These are phyloP conservation scores for Vachellia collinsii DNA, from an alignment of 306 rosid species.

Conservation along the genomic window DNA sequence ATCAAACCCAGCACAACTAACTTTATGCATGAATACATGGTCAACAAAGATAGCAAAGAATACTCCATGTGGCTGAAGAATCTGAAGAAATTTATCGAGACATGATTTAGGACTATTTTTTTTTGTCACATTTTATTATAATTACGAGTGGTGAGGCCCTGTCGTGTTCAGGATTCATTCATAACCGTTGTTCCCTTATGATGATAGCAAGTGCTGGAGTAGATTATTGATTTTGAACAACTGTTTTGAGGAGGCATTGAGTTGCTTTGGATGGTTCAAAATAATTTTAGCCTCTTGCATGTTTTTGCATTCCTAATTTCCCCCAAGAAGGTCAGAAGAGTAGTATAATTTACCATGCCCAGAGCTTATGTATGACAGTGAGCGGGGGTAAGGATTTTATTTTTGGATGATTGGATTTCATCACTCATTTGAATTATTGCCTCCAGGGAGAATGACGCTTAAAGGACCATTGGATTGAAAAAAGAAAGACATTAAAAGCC, in stretches of 20 bases:
- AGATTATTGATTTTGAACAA: constrained; percentile 24
- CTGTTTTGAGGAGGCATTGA: constrained; percentile 23
- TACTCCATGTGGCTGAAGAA: constrained; percentile 80
- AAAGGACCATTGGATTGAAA: neutral
- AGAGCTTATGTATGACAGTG: neutral
- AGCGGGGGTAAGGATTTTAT: neutral
- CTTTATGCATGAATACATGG: constrained; percentile 75
- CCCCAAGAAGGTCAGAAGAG: neutral
- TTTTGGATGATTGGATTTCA: no score
- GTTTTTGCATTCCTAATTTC: constrained; percentile 1
- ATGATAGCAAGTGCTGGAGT: constrained; percentile 22
- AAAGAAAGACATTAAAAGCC: neutral
- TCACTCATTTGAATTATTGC: neutral
- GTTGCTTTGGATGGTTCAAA: neutral
- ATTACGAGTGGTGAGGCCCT: constrained; percentile 26
- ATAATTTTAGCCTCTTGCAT: neutral
- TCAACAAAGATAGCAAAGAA: constrained; percentile 66
- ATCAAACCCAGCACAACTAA: constrained; percentile 58
- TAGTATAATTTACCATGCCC: neutral
- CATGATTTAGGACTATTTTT: constrained; percentile 39
- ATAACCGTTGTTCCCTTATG: constrained; percentile 18
- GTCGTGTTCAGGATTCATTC: constrained; percentile 26
- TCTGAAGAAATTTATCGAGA: constrained; percentile 70
- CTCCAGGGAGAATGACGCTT: neutral
- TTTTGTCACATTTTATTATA: neutral